A percentile compares a stretch with the other conserved stretches of the same genome.
Conservation (phyloP, 768 basidiomycete genomes). For the Podaxis carcinomalis region DNA sequence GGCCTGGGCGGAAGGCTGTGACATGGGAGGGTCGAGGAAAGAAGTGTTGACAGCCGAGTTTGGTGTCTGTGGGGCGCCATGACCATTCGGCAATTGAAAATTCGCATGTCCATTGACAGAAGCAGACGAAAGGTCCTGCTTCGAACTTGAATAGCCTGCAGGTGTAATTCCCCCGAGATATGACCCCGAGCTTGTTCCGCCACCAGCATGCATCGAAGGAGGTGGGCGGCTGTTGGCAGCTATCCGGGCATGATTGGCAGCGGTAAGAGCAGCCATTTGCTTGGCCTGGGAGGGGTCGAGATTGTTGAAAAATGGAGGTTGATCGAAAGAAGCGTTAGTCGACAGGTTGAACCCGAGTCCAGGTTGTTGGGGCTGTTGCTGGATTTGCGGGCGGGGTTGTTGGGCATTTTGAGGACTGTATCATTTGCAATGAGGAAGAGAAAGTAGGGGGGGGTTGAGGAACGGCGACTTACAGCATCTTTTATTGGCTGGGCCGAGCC, state of each 20-base stretch:
- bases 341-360: conserved; percentile 29
- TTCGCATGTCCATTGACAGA: conserved; percentile 34
- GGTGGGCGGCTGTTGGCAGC: conserved; percentile 44
- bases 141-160: conserved; percentile 36
- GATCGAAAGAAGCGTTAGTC: conserved; percentile 28
- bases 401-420: conserved; percentile 38
- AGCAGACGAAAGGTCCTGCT: conserved; percentile 38
- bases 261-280: conserved; percentile 77
- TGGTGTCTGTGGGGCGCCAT: conserved; percentile 31
- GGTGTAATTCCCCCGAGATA: conserved; percentile 59
- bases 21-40: conserved; percentile 43
- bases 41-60: conserved; percentile 31
- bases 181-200: conserved; percentile 66
- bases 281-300: conserved; percentile 68
- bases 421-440: conserved; percentile 11
- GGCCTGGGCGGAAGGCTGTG: conserved; percentile 27
- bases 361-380: conserved; percentile 25
- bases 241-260: conserved; percentile 56
- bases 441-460: conserved; percentile 11
- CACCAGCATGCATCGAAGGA: conserved; percentile 29
- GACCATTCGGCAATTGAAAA: conserved; percentile 42
- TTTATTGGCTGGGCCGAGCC: conserved; percentile 8
- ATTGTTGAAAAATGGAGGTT: conserved; percentile 38
- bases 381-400: conserved; percentile 20
- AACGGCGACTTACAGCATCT: conserved; percentile 29